Evolutionary conservation across 2,329 filamentous ascomycete species (phyloP).

Genomic region (Cladophialophora carrionii): DNA sequence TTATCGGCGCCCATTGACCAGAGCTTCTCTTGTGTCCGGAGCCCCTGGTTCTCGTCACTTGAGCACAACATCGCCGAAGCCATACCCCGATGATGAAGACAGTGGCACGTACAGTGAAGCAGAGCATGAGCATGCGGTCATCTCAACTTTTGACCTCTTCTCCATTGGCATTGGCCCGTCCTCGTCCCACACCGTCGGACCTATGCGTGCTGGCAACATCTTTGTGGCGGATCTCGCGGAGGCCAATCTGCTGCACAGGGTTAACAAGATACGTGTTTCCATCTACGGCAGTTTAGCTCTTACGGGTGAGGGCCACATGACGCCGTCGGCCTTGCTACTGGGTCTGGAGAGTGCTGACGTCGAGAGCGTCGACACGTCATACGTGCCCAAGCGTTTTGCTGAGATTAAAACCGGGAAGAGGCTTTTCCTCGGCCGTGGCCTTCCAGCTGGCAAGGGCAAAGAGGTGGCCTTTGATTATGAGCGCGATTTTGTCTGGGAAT

Average conservation of each 20-base stretch:
- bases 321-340: slow-evolving; percentile 31
- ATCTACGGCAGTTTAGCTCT: slow-evolving; percentile 31
- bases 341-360: slow-evolving; percentile 34
- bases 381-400: slow-evolving; percentile 28
- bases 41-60: slow-evolving; percentile 2
- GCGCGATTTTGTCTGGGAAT: slow-evolving; percentile 35
- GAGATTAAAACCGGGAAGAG: slow-evolving; percentile 30
- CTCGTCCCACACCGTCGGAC: slow-evolving; percentile 36
- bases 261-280: slow-evolving; percentile 30
- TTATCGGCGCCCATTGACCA: background rate
- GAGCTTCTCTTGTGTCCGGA: background rate
- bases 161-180: slow-evolving; percentile 36
- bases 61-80: slow-evolving; percentile 10
- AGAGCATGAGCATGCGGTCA: slow-evolving; percentile 35
- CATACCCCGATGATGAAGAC: slow-evolving; percentile 22
- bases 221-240: slow-evolving; percentile 34
- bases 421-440: slow-evolving; percentile 25
- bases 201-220: slow-evolving; percentile 36
- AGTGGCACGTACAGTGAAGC: slow-evolving; percentile 22
- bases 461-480: slow-evolving; percentile 33
- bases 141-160: slow-evolving; percentile 37
- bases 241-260: slow-evolving; percentile 29
- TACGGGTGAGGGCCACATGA: slow-evolving; percentile 17
- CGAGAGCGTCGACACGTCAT: slow-evolving; percentile 33
- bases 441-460: slow-evolving; percentile 18